Evolutionary conservation across 164 flowering plant species (phyloP), one percentile per base, ranked within the genome.

Genomic region (Chloranthus sessilifolius): DNA sequence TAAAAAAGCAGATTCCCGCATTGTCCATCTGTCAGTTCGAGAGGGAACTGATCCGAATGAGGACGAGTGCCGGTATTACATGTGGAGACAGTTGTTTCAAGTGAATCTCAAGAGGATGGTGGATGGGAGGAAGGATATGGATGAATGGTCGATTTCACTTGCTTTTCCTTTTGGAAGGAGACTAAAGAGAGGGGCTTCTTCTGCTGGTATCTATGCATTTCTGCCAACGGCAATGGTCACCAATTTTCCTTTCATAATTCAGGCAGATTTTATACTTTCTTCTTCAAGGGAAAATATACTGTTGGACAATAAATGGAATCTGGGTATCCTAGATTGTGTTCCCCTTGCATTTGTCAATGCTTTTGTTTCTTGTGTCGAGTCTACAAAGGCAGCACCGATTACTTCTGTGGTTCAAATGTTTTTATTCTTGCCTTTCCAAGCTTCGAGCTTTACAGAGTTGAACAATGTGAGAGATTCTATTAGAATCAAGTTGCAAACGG

Each of bases 71-170:
- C 48, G 64, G 58, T 77, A 77, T 55, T 63, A 71, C 34, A 78
- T 81, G 76, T 78, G 83, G 87, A 73, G 59, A 60, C 79, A 80
- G 55, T 71, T 48, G 52, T 80, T 77, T 54, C 82, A 78, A 2
- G 80, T 80, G n/a, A 65, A 23, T 43, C 47, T 12, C 5, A 75
- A 71, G 50, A 50, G 56, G 17, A 60, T 14, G 48, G 80, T 73
- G 0, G 78, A 73, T 2, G 51, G 52, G 23, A 64, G 82, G 47
- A 64, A 31, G 59, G 82, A 65, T 1, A 59, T 69, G 0, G 80
- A 73, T 0, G 74, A 80, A 36, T 75, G 60, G 74, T 60, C 60
- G 28, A 70, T 80, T 45, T 69, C 75, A 1, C 39, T 80, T 27
- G 82, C 85, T 36, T 80, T 77, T 56, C 85, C 85, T 6, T 37